These are phyloP conservation scores for Dendrostoma leiphaemia DNA, from an alignment of 2,329 filamentous ascomycete species.

Conservation along the genomic window DNA sequence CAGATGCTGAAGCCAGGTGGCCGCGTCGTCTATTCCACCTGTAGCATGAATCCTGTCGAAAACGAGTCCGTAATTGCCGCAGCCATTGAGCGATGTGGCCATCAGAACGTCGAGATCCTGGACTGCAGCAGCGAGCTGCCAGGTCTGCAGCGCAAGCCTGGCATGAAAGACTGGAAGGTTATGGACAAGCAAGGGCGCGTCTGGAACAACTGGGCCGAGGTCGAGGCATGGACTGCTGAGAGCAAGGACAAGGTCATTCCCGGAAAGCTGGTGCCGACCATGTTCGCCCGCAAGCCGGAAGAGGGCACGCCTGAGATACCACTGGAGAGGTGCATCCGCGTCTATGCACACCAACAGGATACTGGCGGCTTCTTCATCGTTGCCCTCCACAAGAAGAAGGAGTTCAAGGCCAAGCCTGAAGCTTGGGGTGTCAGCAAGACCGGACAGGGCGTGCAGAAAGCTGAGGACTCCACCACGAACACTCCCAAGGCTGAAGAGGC, in stretches of 20 bases:
- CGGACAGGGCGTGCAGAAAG: conserved; percentile 4
- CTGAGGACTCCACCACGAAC: not conserved
- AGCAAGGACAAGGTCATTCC: conserved; percentile 60
- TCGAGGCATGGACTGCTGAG: conserved; percentile 61
- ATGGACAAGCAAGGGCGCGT: conserved; percentile 82
- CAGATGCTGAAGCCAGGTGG: conserved; percentile 96
- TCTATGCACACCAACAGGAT: conserved; percentile 94
- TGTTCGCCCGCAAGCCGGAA: conserved; percentile 70
- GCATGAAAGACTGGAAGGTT: conserved; percentile 81
- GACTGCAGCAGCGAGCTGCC: conserved; percentile 79
- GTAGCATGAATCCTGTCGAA: conserved; percentile 97
- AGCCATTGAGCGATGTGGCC: conserved; percentile 84
- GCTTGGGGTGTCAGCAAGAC: conserved; percentile 36
- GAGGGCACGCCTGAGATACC: conserved; percentile 63
- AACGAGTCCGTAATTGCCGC: conserved; percentile 90
- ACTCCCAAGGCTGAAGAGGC: conserved; percentile 11
- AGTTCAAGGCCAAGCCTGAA: conserved; percentile 77
- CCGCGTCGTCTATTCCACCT: conserved; percentile 94
- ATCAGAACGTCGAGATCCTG: conserved; percentile 76
- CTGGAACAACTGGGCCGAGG: conserved; percentile 79
- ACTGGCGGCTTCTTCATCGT: conserved; percentile 98
- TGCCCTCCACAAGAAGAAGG: conserved; percentile 85
- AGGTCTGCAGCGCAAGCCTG: conserved; percentile 71
- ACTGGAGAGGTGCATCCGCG: conserved; percentile 85
- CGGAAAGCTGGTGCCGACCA: conserved; percentile 70